A percentile compares a stretch with the other conserved stretches of the same genome.
Evolutionary conservation across 192 early-diverging fungal species (phyloP).

Genomic region (Rhizophagus prolifer): DNA sequence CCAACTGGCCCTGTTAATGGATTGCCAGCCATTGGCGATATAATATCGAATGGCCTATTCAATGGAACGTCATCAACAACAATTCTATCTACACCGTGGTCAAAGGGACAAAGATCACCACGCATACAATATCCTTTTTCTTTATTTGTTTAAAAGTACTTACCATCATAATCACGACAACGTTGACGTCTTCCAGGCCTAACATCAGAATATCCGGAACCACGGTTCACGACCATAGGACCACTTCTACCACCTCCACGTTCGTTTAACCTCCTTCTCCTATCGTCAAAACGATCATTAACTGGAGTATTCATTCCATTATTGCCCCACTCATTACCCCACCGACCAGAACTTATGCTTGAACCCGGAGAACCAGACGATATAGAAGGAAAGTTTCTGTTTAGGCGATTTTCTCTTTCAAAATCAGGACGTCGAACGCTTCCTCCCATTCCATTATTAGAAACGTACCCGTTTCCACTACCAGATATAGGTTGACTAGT

Average conservation of each 20-base stretch:
- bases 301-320: slow-evolving; percentile 27
- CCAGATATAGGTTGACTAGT: slow-evolving; percentile 1
- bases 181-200: slow-evolving; percentile 40
- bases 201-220: slow-evolving; percentile 36
- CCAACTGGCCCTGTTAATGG: slow-evolving; percentile 34
- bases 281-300: slow-evolving; percentile 32
- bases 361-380: slow-evolving; percentile 11
- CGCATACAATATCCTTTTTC: slow-evolving; percentile 79
- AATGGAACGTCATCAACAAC: slow-evolving; percentile 58
- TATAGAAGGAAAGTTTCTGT: slow-evolving; percentile 23
- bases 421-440: slow-evolving; percentile 23
- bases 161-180: slow-evolving; percentile 81
- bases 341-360: slow-evolving; percentile 25
- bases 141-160: slow-evolving; percentile 37
- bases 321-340: slow-evolving; percentile 26
- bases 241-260: slow-evolving; percentile 48
- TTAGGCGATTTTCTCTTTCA: slow-evolving; percentile 11
- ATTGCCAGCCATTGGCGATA: slow-evolving; percentile 36
- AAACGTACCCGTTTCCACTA: slow-evolving; percentile 18
- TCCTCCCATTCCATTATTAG: slow-evolving; percentile 22
- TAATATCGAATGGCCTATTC: slow-evolving; percentile 43
- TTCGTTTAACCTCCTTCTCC: slow-evolving; percentile 35
- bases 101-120: slow-evolving; percentile 77
- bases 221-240: slow-evolving; percentile 31
- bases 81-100: slow-evolving; percentile 72